These are phyloP conservation scores for Myochromella boudieri DNA, from an alignment of 768 basidiomycete species.

Conservation along the genomic window DNA sequence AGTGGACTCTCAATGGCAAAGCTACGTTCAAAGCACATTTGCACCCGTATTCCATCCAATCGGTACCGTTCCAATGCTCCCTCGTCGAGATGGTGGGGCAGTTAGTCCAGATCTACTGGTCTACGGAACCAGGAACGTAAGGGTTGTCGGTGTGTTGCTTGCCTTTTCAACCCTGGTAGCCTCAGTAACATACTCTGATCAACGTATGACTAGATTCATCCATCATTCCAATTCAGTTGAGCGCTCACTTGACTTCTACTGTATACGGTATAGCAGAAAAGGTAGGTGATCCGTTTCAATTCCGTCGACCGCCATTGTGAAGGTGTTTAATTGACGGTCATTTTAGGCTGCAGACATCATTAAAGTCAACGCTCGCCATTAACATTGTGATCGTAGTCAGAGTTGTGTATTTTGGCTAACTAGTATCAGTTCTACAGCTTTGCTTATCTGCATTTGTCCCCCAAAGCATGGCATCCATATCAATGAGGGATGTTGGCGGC, in stretches of 20 bases:
- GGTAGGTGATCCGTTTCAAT: neutral
- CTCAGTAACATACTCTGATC: neutral
- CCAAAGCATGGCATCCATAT: conserved; percentile 1
- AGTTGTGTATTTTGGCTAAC: neutral
- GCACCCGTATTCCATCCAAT: conserved; percentile 10
- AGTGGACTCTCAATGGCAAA: conserved; percentile 10
- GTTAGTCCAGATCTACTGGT: conserved; percentile 15
- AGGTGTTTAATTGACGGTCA: neutral
- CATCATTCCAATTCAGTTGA: conserved; percentile 14
- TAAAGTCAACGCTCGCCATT: too few species aligned
- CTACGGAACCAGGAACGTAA: conserved; percentile 14
- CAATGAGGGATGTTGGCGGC: neutral
- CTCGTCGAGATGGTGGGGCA: conserved; percentile 10
- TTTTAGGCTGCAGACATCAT: conserved; percentile 15
- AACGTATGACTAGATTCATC: conserved; percentile 10
- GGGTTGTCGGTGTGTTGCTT: conserved; percentile 13
- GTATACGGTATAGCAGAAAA: conserved; percentile 17
- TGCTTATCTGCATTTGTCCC: neutral
- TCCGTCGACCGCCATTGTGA: neutral
- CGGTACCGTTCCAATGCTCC: conserved; percentile 16
- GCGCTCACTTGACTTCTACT: conserved; percentile 10
- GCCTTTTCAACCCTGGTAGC: neutral
- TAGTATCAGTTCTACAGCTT: neutral
- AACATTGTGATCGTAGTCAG: too few species aligned
- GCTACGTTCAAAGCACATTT: neutral